These are phyloP conservation scores for Phytophthora uliginosa DNA, from an alignment of 352 stramenopile species.

Conservation along the genomic window DNA sequence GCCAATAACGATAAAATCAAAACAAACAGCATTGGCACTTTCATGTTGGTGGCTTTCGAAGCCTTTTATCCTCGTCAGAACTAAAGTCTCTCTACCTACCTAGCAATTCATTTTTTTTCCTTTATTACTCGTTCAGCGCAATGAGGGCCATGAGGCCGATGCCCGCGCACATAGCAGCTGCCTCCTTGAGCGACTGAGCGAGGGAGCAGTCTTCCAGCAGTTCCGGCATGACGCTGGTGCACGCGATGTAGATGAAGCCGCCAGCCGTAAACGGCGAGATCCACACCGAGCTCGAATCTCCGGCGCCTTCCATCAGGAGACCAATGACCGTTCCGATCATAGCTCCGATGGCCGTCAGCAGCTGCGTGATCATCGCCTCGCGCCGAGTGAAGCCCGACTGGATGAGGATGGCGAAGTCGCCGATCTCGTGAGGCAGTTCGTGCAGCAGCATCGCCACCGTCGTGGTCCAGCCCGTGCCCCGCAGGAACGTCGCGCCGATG, in stretches of 20 bases:
- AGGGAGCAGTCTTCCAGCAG: slow-evolving; percentile 90
- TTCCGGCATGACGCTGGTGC: slow-evolving; percentile 92
- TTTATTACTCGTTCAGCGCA: slow-evolving; percentile 67
- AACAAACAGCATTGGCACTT: slow-evolving; percentile 38
- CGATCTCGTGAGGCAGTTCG: slow-evolving; percentile 94
- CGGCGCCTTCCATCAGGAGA: slow-evolving; percentile 79
- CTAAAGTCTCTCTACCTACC: background rate
- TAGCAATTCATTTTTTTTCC: background rate
- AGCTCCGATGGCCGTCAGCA: slow-evolving; percentile 92
- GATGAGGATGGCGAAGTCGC: slow-evolving; percentile 94
- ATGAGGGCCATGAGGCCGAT: slow-evolving; percentile 87
- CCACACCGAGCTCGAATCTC: slow-evolving; percentile 77
- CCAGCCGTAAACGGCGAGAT: slow-evolving; percentile 89
- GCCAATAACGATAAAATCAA: slow-evolving; percentile 28
- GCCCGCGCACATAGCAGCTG: slow-evolving; percentile 69
- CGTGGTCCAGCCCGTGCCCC: slow-evolving; percentile 83
- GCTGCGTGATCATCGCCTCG: slow-evolving; percentile 92
- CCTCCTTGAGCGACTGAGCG: slow-evolving; percentile 75
- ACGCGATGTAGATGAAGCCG: slow-evolving; percentile 95
- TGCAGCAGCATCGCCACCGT: slow-evolving; percentile 92
- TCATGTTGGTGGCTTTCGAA: slow-evolving; percentile 6
- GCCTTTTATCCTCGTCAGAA: slow-evolving; percentile 1
- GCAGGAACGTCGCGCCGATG: slow-evolving; percentile 93
- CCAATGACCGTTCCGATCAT: slow-evolving; percentile 92
- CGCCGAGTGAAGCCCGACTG: slow-evolving; percentile 91